Evolutionary conservation across 1,139 yeast genomes (phyloP), one percentile per base, ranked within the genome.

Genomic region (Insectozyma bohioensis): DNA sequence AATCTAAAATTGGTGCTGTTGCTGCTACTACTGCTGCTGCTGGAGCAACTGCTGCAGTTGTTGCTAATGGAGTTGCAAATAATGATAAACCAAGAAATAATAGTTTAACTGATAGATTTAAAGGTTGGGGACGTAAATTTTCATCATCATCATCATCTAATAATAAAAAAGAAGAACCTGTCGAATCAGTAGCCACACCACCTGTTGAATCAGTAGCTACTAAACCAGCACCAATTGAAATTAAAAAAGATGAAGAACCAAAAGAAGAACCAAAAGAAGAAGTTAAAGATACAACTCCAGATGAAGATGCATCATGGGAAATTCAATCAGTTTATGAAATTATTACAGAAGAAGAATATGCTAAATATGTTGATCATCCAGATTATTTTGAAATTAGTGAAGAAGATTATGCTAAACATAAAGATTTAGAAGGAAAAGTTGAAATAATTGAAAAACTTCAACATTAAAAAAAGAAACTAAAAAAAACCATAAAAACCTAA

Each of bases 271-370:
- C 35, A 12, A 31, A 35, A 22, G 37, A 19, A 15, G 24, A 20
- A 10, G 20, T 28, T 9, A 20, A 34, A 24, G 31, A 31, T 20
- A 27, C 30, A 5, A 28, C 26, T 7, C 31, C 34, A 20, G 27
- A 30, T 15, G 47, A 35, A 20, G 42, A 37, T 26, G 52, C 51
- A 24, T 49, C 56, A 20, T 58, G 51, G 41, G 72, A 63, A 31
- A 52, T 61, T 23, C 59, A 57, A 42, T 66, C 76, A 5, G 63
- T 73, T 9, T 72, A 74, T 43, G 79, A 74, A 50, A 75, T 77
- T 32, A 72, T 76, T 14, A 61, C 70, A 26, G 75, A 74, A 37
- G 52, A 41, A 12, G 81, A 75, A 42, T 76, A 44, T 47, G 68
- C 67, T 35, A 56, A 56, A 9, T 49, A 75, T 56, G 61, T 58